phyloP scores from a whole-genome alignment of 2,329 filamentous ascomycete genomes.

The Lachnellula arida region DNA sequence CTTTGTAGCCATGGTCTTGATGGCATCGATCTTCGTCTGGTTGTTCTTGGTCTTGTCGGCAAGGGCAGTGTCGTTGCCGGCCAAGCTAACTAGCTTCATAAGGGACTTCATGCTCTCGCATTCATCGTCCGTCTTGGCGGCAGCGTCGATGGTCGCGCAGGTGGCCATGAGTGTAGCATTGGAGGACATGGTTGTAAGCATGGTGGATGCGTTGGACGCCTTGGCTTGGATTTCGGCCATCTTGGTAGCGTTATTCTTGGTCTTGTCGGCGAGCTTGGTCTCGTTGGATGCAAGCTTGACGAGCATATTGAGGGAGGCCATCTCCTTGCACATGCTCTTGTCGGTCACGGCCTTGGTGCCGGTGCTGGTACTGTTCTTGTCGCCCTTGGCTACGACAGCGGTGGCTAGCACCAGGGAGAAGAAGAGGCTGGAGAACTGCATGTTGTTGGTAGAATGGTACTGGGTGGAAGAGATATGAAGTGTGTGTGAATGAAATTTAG shows the following conservation, averaged over 20 bases:
- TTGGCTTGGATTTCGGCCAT: conserved; percentile 36
- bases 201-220: conserved; percentile 29
- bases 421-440: conserved; percentile 24
- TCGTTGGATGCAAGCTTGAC: conserved; percentile 34
- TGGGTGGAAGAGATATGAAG: conserved; percentile 8
- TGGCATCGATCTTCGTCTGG: conserved; percentile 32
- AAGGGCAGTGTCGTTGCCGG: conserved; percentile 31
- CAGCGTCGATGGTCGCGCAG: conserved; percentile 33
- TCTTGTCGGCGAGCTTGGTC: conserved; percentile 32
- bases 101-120: conserved; percentile 30
- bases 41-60: conserved; percentile 34
- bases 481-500: conserved; percentile 3
- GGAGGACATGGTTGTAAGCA: conserved; percentile 30
- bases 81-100: conserved; percentile 24
- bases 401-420: conserved; percentile 21
- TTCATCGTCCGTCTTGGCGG: conserved; percentile 25
- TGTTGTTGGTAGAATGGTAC: conserved; percentile 18
- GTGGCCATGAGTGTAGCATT: conserved; percentile 35
- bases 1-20: conserved; percentile 31
- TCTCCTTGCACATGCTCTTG: conserved; percentile 32
- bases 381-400: conserved; percentile 28
- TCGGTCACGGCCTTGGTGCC: conserved; percentile 28
- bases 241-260: conserved; percentile 35
- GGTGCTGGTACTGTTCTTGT: conserved; percentile 15
- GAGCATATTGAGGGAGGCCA: conserved; percentile 29